Evolutionary conservation across 1,284 basidiomycete species (phyloP).

Genomic region (Ceratorhiza oryzae-sativae): DNA sequence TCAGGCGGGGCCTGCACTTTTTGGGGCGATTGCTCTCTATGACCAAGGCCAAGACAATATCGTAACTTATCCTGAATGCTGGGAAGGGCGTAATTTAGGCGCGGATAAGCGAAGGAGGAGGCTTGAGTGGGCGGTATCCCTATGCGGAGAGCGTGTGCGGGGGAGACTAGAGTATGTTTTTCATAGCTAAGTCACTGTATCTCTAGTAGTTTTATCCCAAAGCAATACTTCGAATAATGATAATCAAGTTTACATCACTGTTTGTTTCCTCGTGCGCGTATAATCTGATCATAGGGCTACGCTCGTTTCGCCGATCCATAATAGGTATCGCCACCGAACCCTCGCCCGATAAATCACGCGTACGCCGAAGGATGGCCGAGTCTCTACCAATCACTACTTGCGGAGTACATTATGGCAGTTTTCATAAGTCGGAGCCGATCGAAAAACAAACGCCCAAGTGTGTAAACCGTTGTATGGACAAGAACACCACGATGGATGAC

Average conservation of each 20-base stretch:
- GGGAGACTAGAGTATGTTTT: conserved; percentile 19
- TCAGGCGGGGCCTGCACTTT: conserved; percentile 34
- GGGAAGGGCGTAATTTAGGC: conserved; percentile 25
- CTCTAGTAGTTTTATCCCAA: conserved; percentile 4
- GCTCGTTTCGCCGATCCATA: too few relatives aligned
- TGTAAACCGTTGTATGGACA: too few relatives aligned
- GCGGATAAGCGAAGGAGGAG: conserved; percentile 1
- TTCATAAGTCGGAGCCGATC: too few relatives aligned
- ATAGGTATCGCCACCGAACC: too few relatives aligned
- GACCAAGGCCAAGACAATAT: neutral
- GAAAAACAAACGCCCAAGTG: too few relatives aligned
- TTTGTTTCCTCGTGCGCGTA: too few relatives aligned
- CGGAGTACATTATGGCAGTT: neutral
- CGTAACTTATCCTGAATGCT: conserved; percentile 22
- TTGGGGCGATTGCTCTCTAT: conserved; percentile 28
- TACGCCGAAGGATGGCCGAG: neutral
- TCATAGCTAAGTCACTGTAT: conserved; percentile 11
- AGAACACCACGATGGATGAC: too few relatives aligned
- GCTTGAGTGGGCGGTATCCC: conserved; percentile 30
- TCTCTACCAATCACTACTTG: neutral
- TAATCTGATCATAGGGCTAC: too few relatives aligned
- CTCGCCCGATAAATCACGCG: neutral
- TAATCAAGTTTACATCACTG: neutral
- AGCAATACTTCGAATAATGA: neutral
- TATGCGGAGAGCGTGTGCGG: conserved; percentile 36